phyloP scores from a whole-genome alignment of 2,329 filamentous ascomycete genomes.

The Waltergamsia citrina region DNA sequence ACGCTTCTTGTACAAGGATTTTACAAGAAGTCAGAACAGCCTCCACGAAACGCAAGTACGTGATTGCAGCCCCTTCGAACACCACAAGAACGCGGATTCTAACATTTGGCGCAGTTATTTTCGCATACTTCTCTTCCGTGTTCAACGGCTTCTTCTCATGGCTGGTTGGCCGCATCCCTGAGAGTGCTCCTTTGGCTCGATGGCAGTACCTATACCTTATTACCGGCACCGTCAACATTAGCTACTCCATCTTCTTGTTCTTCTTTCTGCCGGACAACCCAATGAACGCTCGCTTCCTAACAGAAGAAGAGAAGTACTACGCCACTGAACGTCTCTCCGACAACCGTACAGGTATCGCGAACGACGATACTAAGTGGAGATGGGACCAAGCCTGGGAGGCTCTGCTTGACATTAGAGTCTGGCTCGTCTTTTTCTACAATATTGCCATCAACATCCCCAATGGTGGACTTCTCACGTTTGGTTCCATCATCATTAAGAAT shows the following conservation, averaged over 20 bases:
- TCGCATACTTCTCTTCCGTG: background rate
- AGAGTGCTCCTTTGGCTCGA: conserved; percentile 10
- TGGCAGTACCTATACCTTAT: conserved; percentile 5
- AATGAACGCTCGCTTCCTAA: conserved; percentile 24
- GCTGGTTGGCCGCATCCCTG: conserved; percentile 11
- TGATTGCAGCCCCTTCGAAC: no score
- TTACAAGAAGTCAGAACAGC: conserved; percentile 9
- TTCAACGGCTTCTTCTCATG: conserved; percentile 4
- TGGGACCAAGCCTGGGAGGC: conserved; percentile 39
- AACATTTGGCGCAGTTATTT: background rate
- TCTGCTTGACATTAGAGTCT: conserved; percentile 41
- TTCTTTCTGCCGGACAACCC: conserved; percentile 1
- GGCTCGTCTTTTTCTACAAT: conserved; percentile 40
- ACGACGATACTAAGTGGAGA: conserved; percentile 25
- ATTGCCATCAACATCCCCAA: conserved; percentile 44
- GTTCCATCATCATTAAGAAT: conserved; percentile 19
- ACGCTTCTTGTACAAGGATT: conserved; percentile 7
- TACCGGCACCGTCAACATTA: background rate
- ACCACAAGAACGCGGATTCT: no score
- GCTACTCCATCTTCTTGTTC: conserved; percentile 1
- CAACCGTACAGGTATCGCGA: conserved; percentile 33
- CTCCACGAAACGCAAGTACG: conserved; percentile 9
- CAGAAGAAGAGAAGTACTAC: conserved; percentile 49
- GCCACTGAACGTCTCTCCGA: conserved; percentile 58
- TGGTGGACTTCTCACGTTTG: conserved; percentile 28